Evolutionary conservation across 495 filamentous ascomycete genomes (phyloP), one percentile per base, ranked within the genome.

Genomic region (Aspergillus olivimuriae): DNA sequence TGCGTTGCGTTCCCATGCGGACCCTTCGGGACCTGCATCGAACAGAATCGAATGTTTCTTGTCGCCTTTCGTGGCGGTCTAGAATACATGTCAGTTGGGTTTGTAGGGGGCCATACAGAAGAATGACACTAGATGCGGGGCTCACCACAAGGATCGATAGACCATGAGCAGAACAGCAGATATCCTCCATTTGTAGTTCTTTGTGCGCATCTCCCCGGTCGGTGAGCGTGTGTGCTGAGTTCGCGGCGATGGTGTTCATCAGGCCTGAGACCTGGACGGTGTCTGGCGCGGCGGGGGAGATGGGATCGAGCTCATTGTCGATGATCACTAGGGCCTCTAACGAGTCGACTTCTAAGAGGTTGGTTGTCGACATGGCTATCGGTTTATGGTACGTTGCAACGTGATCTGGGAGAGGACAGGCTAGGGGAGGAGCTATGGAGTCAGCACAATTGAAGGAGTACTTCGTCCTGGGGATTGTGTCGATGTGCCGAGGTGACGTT

Each of bases 161-260:
- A 3, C 78, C 78, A 60, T 80, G 77, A 0, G 78, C 78, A 11
- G 72, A 69, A 46, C 79, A 81, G 54, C 78, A 83, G 7, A 83
- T 70, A 51, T 69, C 60, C 39, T 74, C 74, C 70, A 80, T 74
- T 9, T 67, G 56, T 23, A 79, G 36, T 35, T 79, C 75, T 41
- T 61, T 63, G 26, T 41, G 53, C 2, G 67, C 70, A 11, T 61
- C 68, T 4, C 74, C 73, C 1, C 70, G 60, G 34, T 68, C 61
- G 11, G 57, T 55, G 12, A 69, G 37, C 8, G 41, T 20, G 20
- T 64, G 62, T 3, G 41, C 40, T 0, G 67, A 62, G 9, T 46
- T 43, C 41, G 68, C 48, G 0, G 66, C 66, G 2, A 72, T 51
- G 6, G 59, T 60, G 23, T 58, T 57, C 52, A 79, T 59, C 4